Evolutionary conservation across 2,329 filamentous ascomycete genomes (phyloP), one percentile per base, ranked within the genome.

Genomic region (Rhexocercosporidium sp.): DNA sequence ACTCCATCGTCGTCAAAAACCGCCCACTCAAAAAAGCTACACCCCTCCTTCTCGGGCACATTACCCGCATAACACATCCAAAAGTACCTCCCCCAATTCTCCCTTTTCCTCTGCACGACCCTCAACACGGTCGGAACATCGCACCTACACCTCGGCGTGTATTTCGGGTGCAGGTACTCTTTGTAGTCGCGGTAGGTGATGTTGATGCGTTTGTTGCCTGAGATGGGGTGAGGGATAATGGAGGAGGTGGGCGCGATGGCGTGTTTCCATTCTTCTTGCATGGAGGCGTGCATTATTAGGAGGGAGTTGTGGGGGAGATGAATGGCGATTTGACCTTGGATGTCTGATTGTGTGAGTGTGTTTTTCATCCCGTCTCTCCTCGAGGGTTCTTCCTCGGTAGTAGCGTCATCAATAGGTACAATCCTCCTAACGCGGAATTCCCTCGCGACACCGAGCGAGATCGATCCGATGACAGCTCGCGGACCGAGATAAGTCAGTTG

Each of bases 261-360:
- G 78, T 99, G 96, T 78, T 97, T 98, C 94, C 94, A 98, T 76
- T 92, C 90, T 76, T 98, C 95, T 76, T 98, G 95, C 93, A 97
- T 98, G 77, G 97, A 93, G 0, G 95, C 94, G 75, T 98, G 94
- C 96, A 99, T 98, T 11, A 98, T 84, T 0, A 99, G 84, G 0
- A 98, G 85, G 0, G 93, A 96, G 78, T 98, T 98, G 79, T 98
- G 96, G 0, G 95, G 95, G 0, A 98, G 87, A 73, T 97, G 93
- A 51, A 98, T 96, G 0, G 93, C 89, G 66, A 98, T 95, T 77
- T 97, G 94, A 3, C 94, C 95, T 75, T 92, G 88, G 0, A 86
- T 84, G 70, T 96, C 90, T 1, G 86, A 82, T 14, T 84, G n/a
- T n/a, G n/a, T n/a, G n/a, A n/a, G n/a, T 81, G 69, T 79, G 77